Base-by-base conservation (phyloP, 2,329 filamentous ascomycete species). In the Paraphaeosphaeria minitans region DNA sequence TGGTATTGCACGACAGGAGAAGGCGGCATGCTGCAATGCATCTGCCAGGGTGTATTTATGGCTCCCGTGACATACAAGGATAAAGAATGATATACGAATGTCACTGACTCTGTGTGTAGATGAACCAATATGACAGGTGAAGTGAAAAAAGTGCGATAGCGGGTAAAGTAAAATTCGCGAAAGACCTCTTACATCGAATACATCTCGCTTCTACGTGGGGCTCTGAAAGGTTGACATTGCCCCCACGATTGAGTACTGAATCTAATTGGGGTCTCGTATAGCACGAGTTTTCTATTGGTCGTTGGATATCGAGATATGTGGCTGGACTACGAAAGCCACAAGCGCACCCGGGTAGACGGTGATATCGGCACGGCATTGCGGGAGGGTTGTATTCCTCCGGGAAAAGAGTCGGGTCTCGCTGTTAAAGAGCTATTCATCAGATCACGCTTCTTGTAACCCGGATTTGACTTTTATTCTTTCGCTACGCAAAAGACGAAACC, bases 331-430 rank as follows among this genome's bases (percentile, higher is more conserved):
- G 2, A 14, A 49, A 42, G 45, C 33, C 53, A 49, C 35, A 49
- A 37, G 21, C 29, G 35, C 53, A 31, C 33, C 24, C 43, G 29
- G 35, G 29, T 48, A 49, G 27, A 47, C 53, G 35, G 45, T 48
- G 12, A 33, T 48, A 41, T 51, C 53, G 53, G 53, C 33, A 55
- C 53, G 45, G 53, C 9, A 19, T 33, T 22, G 35, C 53, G 43
- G 53, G 42, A 42, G 49, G 53, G 24, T 22, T 22, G 51, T n/a
- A 35, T 16, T 22, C 16, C n/a, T 14, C 45, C 46, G 55, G 47
- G 56, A 55, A 53, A 54, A 59, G 37, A 49, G 59, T 61, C 31
- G 48, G 41, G 48, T 33, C 33, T 13, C 48, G 19, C 24, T 29
- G 22, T 41, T 33, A 46, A n/a, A 46, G 3, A n/a, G 4, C 22